Evolutionary conservation across 192 early-diverging fungal genomes (phyloP), one percentile per base, ranked within the genome.

Genomic region (Coemansia sp.): DNA sequence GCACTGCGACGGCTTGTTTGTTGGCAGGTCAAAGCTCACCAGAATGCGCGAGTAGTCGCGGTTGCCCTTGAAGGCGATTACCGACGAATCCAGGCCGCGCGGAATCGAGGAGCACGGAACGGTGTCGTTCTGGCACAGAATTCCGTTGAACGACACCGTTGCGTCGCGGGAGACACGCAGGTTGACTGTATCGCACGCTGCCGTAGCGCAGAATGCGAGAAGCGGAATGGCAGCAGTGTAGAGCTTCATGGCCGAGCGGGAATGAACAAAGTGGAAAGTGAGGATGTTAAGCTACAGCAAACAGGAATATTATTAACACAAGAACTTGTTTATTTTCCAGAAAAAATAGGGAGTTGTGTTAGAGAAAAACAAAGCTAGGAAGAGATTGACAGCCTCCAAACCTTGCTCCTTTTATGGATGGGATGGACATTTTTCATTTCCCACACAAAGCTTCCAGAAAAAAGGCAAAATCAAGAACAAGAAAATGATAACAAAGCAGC

Each of bases 1-100:
- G 50, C 79, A 82, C 38, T 62, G 71, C 11, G 39, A 64, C 21
- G 66, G 57, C 56, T 52, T 48, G 42, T 64, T 65, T 6, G 65
- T 44, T 2, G 74, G 79, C 58, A 82, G 59, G 54, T 82, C 79
- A 49, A 82, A 82, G n/a, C 79, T 75, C 15, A 82, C 45, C 0
- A 82, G 74, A 3, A 82, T 42, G 49, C 79, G 79, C 48, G 48
- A 53, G 63, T 71, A 82, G 64, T 82, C 79, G 42, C 79, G 79
- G 69, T 82, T 82, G 57, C 79, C 79, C 13, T 64, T 58, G 71
- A 77, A 82, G n/a, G 75, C 39, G 18, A 57, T 37, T 2, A 82
- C 32, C 45, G 62, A 74, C 49, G 26, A 45, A 4, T 82, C 56
- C 42, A 59, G 44, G 7, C 76, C 76, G 3, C 49, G 54, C 7